These are phyloP conservation scores for Thelephora ganbajun DNA, from an alignment of 768 basidiomycete species.

Conservation along the genomic window DNA sequence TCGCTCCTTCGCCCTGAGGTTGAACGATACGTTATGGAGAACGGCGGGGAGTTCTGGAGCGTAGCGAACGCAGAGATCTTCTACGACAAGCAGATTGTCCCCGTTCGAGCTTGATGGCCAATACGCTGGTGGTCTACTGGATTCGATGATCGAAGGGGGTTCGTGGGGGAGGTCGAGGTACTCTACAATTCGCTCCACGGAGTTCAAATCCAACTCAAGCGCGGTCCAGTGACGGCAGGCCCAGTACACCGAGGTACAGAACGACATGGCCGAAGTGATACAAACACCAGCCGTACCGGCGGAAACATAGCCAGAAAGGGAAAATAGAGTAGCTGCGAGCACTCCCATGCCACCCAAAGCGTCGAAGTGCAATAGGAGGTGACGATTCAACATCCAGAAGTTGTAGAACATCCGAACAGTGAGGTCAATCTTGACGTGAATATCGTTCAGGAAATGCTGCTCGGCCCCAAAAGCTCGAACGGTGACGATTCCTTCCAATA, in stretches of 20 bases:
- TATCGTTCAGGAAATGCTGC: constrained; percentile 54
- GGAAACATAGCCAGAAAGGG: constrained; percentile 43
- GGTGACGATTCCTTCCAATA: constrained; percentile 84
- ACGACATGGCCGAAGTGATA: constrained; percentile 63
- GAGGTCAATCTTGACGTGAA: constrained; percentile 61
- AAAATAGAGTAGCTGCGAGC: constrained; percentile 62
- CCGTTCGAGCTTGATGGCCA: constrained; percentile 63
- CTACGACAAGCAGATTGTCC: constrained; percentile 46
- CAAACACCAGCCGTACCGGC: constrained; percentile 57
- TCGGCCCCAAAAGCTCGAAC: constrained; percentile 86
- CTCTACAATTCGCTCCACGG: constrained; percentile 84
- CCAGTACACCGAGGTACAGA: constrained; percentile 29
- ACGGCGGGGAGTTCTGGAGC: constrained; percentile 76
- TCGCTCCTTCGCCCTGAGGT: constrained; percentile 55
- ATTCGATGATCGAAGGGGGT: constrained; percentile 62
- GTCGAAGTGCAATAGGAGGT: constrained; percentile 79
- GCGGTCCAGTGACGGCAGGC: constrained; percentile 35
- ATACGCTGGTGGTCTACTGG: constrained; percentile 71
- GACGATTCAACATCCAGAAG: constrained; percentile 85
- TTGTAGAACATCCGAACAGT: constrained; percentile 84
- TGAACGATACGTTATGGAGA: constrained; percentile 62
- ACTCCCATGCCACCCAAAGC: constrained; percentile 59
- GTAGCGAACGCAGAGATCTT: constrained; percentile 72
- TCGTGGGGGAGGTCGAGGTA: constrained; percentile 86
- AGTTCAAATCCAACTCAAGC: constrained; percentile 66